Conservation (phyloP, 2,329 filamentous ascomycete genomes). For the Elsinoe fawcettii region DNA sequence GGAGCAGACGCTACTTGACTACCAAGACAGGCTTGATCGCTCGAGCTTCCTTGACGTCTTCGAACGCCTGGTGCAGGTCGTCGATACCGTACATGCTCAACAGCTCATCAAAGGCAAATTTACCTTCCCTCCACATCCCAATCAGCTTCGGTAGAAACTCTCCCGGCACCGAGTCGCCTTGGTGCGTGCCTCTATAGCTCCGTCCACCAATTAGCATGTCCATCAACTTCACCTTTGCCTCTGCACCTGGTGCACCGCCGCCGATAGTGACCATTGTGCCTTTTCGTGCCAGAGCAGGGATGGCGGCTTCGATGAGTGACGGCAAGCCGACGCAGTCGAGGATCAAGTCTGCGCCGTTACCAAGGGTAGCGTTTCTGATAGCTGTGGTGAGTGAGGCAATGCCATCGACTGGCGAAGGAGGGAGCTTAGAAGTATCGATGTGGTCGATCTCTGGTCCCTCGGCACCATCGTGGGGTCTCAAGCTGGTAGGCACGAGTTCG, state of each 20-base stretch:
- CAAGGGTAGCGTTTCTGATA: conserved; percentile 1
- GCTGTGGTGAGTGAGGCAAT: conserved; percentile 16
- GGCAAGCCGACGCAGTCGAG: conserved; percentile 22
- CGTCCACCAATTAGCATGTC: conserved; percentile 20
- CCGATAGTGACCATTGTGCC: conserved; percentile 22
- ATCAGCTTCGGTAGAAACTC: conserved; percentile 21
- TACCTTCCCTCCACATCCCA: conserved; percentile 19
- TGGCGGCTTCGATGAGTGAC: conserved; percentile 17
- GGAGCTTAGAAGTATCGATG: conserved; percentile 15
- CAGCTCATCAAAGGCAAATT: conserved; percentile 21
- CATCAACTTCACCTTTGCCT: conserved; percentile 15
- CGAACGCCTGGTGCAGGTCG: conserved; percentile 19
- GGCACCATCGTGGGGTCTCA: background rate
- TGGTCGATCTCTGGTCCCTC: conserved; percentile 15
- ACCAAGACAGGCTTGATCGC: conserved; percentile 23
- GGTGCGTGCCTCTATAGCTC: conserved; percentile 22
- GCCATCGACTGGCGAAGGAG: background rate
- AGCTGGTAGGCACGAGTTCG: conserved; percentile 17
- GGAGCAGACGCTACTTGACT: background rate
- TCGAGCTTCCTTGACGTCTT: conserved; percentile 19
- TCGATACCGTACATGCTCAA: conserved; percentile 20
- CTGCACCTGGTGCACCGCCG: conserved; percentile 18
- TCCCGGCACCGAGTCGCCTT: conserved; percentile 21
- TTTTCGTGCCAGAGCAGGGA: conserved; percentile 19
- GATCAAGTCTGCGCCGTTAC: conserved; percentile 19